A percentile compares a stretch with the other conserved stretches of the same genome.
phyloP scores from a whole-genome alignment of 768 basidiomycete genomes.

The Podaxis sp. region DNA sequence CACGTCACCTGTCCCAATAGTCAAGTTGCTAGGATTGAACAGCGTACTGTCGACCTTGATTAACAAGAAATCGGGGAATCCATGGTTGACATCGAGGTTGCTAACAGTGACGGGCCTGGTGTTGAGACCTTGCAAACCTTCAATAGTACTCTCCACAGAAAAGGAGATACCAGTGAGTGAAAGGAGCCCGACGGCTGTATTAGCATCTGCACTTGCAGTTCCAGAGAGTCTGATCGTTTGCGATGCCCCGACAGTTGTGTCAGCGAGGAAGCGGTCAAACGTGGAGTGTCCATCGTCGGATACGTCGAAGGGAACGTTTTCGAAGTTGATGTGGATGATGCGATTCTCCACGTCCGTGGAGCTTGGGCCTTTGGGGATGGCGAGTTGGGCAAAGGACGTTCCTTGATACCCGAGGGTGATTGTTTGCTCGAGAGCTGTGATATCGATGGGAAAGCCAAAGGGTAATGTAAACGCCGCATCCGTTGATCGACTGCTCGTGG shows the following conservation, averaged over 20 bases:
- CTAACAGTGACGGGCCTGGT: slow-evolving; percentile 55
- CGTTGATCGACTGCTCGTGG: slow-evolving; percentile 58
- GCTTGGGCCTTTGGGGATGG: slow-evolving; percentile 55
- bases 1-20: slow-evolving; percentile 61
- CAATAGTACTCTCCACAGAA: slow-evolving; percentile 55
- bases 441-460: slow-evolving; percentile 70
- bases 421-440: slow-evolving; percentile 59
- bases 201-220: slow-evolving; percentile 52
- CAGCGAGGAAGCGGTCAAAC: slow-evolving; percentile 65
- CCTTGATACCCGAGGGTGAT: slow-evolving; percentile 53
- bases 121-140: slow-evolving; percentile 64
- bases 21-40: slow-evolving; percentile 60
- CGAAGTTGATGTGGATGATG: slow-evolving; percentile 61
- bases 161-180: slow-evolving; percentile 58
- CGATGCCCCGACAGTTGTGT: slow-evolving; percentile 48
- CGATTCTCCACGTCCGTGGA: slow-evolving; percentile 63
- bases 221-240: slow-evolving; percentile 56
- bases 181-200: slow-evolving; percentile 66
- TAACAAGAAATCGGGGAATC: slow-evolving; percentile 64
- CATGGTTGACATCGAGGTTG: slow-evolving; percentile 65
- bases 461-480: slow-evolving; percentile 66
- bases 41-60: slow-evolving; percentile 62
- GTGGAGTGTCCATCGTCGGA: slow-evolving; percentile 43
- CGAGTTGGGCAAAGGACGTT: slow-evolving; percentile 57
- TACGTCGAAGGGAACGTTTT: slow-evolving; percentile 58